These are phyloP conservation scores for Candida pseudoviswanathii DNA, from an alignment of 1,139 yeast genomes.

Conservation along the genomic window DNA sequence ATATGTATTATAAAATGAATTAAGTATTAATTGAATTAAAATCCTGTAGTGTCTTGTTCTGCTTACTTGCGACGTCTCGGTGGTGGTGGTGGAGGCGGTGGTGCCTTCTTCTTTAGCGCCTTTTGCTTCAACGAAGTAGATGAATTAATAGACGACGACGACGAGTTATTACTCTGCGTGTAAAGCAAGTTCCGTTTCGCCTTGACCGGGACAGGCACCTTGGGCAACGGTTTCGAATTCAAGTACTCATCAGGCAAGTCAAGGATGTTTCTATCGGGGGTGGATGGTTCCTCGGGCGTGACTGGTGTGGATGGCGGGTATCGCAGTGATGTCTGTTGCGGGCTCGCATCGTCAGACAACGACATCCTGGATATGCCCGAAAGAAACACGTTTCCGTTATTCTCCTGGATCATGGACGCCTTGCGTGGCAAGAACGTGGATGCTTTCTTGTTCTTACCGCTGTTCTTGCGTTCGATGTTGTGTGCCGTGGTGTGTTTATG, in stretches of 20 bases:
- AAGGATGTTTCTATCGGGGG: constrained; percentile 23
- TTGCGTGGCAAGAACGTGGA: background rate
- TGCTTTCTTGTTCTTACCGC: constrained; percentile 8
- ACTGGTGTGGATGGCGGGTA: background rate
- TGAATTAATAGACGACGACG: constrained; percentile 22
- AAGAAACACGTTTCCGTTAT: constrained; percentile 27
- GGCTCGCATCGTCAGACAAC: constrained; percentile 2
- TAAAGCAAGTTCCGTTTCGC: constrained; percentile 5
- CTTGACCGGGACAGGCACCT: constrained; percentile 15
- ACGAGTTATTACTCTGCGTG: constrained; percentile 8
- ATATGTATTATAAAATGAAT: background rate
- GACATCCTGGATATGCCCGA: constrained; percentile 13
- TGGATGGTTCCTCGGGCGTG: background rate
- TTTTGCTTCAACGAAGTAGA: constrained; percentile 27
- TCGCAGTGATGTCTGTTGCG: background rate
- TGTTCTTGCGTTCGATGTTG: constrained; percentile 20
- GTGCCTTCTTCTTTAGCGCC: constrained; percentile 39
- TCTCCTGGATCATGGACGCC: constrained; percentile 14
- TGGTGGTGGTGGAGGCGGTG: constrained; percentile 45
- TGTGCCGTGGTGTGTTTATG: constrained; percentile 38
- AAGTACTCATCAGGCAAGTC: constrained; percentile 42
- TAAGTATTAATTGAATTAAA: background rate
- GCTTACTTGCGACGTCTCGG: constrained; percentile 14
- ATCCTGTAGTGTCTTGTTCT: too few relatives aligned
- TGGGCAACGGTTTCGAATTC: constrained; percentile 18